A percentile compares a stretch with the other conserved stretches of the same genome.
These are phyloP conservation scores for Circinella umbellata DNA, from an alignment of 371 early-diverging fungal genomes.

Conservation along the genomic window DNA sequence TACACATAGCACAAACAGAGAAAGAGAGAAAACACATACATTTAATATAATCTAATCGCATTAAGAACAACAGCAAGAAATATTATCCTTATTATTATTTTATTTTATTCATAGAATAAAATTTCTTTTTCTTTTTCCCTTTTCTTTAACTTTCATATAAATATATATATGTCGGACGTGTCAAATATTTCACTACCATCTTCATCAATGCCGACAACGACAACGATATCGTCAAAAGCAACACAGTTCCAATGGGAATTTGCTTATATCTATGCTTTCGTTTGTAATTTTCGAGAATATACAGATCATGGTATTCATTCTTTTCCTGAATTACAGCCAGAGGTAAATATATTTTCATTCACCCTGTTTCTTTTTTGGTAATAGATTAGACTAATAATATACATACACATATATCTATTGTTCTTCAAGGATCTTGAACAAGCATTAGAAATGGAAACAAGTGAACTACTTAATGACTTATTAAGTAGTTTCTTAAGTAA, in stretches of 20 bases:
- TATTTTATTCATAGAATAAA: no score
- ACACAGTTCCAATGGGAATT: slow-evolving; percentile 39
- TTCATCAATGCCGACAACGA: neutral
- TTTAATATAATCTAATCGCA: no score
- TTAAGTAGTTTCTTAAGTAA: slow-evolving; percentile 42
- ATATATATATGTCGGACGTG: neutral
- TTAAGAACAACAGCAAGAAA: no score
- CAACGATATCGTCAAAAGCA: neutral
- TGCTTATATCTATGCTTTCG: slow-evolving; percentile 48
- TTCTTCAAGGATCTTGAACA: slow-evolving; percentile 35
- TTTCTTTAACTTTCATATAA: no score
- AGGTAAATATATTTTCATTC: slow-evolving; percentile 18
- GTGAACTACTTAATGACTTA: slow-evolving; percentile 30
- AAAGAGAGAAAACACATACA: no score
- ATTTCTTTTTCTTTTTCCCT: no score
- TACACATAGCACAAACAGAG: no score
- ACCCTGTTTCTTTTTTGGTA: no score
- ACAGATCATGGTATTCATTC: slow-evolving; percentile 23
- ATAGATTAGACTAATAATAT: no score
- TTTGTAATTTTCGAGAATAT: slow-evolving; percentile 26
- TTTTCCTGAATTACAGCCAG: slow-evolving; percentile 34
- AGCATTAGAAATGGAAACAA: slow-evolving; percentile 21
- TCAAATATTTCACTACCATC: neutral
- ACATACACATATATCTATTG: no score
- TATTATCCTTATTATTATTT: no score